These are phyloP conservation scores for Daldinia bambusicola DNA, from an alignment of 495 filamentous ascomycete genomes.

Conservation along the genomic window DNA sequence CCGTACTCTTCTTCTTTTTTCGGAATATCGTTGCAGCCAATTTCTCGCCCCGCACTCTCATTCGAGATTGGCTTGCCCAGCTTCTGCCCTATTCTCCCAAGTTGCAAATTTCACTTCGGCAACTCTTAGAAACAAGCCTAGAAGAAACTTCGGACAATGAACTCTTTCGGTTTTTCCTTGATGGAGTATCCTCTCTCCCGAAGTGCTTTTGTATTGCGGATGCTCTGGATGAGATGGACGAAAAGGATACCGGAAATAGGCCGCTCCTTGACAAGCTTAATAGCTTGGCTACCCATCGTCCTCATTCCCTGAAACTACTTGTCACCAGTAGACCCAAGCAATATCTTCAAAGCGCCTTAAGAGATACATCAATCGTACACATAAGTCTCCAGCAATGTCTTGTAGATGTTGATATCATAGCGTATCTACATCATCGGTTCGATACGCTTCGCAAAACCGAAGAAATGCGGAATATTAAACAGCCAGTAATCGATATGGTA, in stretches of 20 bases:
- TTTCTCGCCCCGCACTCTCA: neutral
- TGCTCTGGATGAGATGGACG: neutral
- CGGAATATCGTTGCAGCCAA: neutral
- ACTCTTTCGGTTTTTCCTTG: neutral
- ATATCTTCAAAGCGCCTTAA: neutral
- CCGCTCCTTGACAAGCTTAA: neutral
- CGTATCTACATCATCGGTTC: neutral
- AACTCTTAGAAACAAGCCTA: neutral
- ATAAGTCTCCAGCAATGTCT: neutral
- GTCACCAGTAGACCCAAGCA: conserved; percentile 1
- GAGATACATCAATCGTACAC: neutral
- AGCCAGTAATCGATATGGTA: neutral
- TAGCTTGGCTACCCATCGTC: neutral
- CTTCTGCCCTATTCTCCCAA: conserved; percentile 1
- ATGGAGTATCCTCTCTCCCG: neutral
- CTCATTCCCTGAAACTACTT: neutral
- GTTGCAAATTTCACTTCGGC: neutral
- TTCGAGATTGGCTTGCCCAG: conserved; percentile 3
- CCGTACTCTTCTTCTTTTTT: neutral
- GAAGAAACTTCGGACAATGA: neutral
- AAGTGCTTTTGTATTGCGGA: neutral
- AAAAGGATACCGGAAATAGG: neutral
- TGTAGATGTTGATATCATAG: neutral
- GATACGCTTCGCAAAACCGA: neutral
- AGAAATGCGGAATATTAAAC: neutral